A percentile compares a stretch with the other conserved stretches of the same genome.
Evolutionary conservation across 1,284 basidiomycete genomes (phyloP).

Genomic region (Leccinum olivaceoglutinosum): DNA sequence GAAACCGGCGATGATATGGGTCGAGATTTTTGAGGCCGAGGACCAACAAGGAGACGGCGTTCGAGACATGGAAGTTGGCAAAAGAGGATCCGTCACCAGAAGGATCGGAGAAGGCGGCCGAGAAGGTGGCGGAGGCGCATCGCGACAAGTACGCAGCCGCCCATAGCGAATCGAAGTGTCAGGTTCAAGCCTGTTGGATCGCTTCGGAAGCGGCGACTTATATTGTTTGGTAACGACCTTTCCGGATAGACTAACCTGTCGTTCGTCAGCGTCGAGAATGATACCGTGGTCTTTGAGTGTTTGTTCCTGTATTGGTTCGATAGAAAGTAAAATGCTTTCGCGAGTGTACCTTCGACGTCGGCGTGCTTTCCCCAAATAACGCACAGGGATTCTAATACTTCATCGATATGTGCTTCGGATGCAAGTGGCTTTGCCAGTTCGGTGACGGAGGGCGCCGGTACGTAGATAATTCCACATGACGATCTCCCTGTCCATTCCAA

Average conservation of each 20-base stretch:
- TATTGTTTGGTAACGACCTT: conserved; percentile 44
- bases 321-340: too few relatives aligned
- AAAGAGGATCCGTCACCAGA: conserved; percentile 19
- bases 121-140: conserved; percentile 26
- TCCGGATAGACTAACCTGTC: conserved; percentile 24
- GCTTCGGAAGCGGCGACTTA: conserved; percentile 34
- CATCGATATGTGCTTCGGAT: too few relatives aligned
- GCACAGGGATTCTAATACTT: too few relatives aligned
- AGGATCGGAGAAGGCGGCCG: conserved; percentile 32
- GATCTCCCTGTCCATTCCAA: too few relatives aligned
- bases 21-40: conserved; percentile 34
- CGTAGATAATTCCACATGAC: too few relatives aligned
- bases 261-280: conserved; percentile 37
- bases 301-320: conserved; percentile 38
- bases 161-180: conserved; percentile 10
- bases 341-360: too few relatives aligned
- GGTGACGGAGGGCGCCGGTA: too few relatives aligned
- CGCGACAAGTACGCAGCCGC: conserved; percentile 13
- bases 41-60: conserved; percentile 46
- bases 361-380: too few relatives aligned
- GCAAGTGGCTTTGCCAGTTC: too few relatives aligned
- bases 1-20: conserved; percentile 31
- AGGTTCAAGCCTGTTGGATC: conserved; percentile 11
- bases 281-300: conserved; percentile 61
- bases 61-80: conserved; percentile 27